Base-by-base conservation (phyloP, 176 grass and related monocot genomes). In the Luzula sylvatica region DNA sequence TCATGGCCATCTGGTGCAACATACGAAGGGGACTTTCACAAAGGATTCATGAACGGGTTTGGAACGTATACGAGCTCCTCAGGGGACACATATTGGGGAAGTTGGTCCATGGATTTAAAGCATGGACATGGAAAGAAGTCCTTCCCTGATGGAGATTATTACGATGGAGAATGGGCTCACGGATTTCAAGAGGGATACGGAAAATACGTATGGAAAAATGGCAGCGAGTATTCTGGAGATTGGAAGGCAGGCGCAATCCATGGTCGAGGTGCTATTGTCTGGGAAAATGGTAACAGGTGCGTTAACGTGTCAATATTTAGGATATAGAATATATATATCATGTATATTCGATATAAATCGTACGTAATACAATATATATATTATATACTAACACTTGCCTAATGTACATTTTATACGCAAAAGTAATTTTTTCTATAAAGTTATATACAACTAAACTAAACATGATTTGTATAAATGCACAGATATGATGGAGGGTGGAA, bases 401-500 rank as follows among this genome's bases (percentile, higher is more conserved):
- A n/a, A n/a, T n/a, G n/a, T n/a, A n/a, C n/a, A n/a, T n/a, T n/a
- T n/a, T n/a, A n/a, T 35, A 35, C 9, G 30, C 30, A 7, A 35
- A 7, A 35, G 30, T 35, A 35, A 35, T 35, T 35, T 7, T 7
- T 35, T 35, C 30, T n/a, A 35, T 35, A 35, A 35, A 35, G 9
- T 35, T 35, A 9, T 7, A 9, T 9, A 7, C 30, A 35, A 35
- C 9, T 35, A 35, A 9, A 35, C 9, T 35, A 35, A 35, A 35
- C 30, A 35, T 9, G 30, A 35, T 35, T 7, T 35, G 1, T 32
- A 12, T 27, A 1, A 21, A 45, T 61, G 14, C 12, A 27, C 38
- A 63, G 58, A 28, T 76, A 76, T 44, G 90, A 95, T 54, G 89
- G 89, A 22, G 77, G 72, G 2, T 95, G 89, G 90, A 81, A 95